phyloP scores from a whole-genome alignment of 192 early-diverging fungal species.

The Allomyces macrogynus region DNA sequence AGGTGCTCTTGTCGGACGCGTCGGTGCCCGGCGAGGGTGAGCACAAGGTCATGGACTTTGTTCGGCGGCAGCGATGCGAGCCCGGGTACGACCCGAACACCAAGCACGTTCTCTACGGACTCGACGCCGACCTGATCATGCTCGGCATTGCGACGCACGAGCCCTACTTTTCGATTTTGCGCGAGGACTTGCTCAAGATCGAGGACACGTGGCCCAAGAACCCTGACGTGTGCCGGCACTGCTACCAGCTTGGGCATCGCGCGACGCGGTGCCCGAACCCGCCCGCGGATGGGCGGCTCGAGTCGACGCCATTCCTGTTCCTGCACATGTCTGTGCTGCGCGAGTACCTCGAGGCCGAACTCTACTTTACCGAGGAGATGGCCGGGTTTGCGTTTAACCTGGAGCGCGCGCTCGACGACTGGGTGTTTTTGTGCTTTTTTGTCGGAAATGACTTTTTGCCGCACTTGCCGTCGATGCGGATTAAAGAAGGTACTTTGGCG shows the following conservation, averaged over 20 bases:
- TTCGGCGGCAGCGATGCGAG: conserved; percentile 56
- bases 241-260: conserved; percentile 40
- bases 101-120: conserved; percentile 76
- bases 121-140: conserved; percentile 97
- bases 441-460: conserved; percentile 98
- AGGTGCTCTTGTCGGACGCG: conserved; percentile 82
- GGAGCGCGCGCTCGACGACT: conserved; percentile 88
- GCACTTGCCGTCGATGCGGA: conserved; percentile 80
- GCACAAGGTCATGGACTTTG: conserved; percentile 98
- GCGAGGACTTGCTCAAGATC: conserved; percentile 76
- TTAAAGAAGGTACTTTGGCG: conserved; percentile 70
- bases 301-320: conserved; percentile 56
- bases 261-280: conserved; percentile 38
- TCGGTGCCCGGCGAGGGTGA: conserved; percentile 96
- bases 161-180: conserved; percentile 86
- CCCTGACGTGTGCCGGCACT: conserved; percentile 27
- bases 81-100: conserved; percentile 78
- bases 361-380: conserved; percentile 35
- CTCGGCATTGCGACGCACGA: conserved; percentile 86
- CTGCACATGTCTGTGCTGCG: conserved; percentile 59
- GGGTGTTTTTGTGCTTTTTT: conserved; percentile 92
- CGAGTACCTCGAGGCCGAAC: conserved; percentile 78
- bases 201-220: conserved; percentile 45
- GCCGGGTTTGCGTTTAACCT: conserved; percentile 58
- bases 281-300: no score